Evolutionary conservation across 176 grass and related monocot species (phyloP).

Genomic region (Phoenix dactylifera): DNA sequence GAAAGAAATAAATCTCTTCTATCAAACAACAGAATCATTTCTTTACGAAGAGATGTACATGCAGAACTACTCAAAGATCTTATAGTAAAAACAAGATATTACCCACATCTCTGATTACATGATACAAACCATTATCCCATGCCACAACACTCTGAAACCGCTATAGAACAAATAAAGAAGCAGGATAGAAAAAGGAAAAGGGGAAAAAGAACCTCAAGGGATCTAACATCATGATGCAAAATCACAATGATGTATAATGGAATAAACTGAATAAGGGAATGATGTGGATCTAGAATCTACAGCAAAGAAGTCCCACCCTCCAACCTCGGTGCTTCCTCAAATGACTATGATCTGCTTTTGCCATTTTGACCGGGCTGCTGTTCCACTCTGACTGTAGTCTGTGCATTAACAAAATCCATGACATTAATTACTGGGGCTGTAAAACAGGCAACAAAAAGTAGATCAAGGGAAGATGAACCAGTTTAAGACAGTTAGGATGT

Average conservation of each 20-base stretch:
- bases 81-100: no score
- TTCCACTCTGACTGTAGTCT: conserved; percentile 33
- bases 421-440: no score
- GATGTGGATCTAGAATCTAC: conserved; percentile 11
- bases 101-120: background rate
- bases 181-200: background rate
- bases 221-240: background rate
- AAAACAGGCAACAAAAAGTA: no score
- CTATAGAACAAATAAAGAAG: background rate
- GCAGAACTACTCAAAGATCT: no score
- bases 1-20: no score
- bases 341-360: conserved; percentile 11
- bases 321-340: conserved; percentile 22
- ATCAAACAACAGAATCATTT: no score
- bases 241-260: background rate
- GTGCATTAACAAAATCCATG: background rate
- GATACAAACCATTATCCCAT: background rate
- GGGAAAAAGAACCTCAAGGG: background rate
- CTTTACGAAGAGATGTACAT: no score
- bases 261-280: background rate
- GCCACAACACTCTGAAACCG: background rate
- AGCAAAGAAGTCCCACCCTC: conserved; percentile 22
- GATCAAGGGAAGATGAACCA: no score
- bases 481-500: no score
- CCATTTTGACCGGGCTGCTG: conserved; percentile 33